A percentile compares a stretch with the other conserved stretches of the same genome.
Evolutionary conservation across 2,329 filamentous ascomycete species (phyloP).

Genomic region (Fusarium lateritium): DNA sequence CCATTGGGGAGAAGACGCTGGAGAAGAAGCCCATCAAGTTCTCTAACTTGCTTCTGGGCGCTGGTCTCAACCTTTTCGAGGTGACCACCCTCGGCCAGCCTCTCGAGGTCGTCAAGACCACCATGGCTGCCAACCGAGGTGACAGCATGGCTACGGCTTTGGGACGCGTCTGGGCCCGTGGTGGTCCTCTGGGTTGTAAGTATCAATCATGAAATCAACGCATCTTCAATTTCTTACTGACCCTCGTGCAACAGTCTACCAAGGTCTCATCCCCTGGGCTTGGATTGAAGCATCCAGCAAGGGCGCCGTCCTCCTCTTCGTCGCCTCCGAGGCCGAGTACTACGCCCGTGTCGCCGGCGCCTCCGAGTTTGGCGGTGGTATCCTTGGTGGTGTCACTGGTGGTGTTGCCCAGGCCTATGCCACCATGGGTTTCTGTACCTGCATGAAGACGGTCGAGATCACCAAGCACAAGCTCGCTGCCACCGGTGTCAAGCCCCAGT

Average conservation of each 20-base stretch:
- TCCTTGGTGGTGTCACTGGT: conserved; percentile 90
- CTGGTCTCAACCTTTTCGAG: conserved; percentile 97
- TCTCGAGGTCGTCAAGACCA: conserved; percentile 99
- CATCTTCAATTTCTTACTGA: conserved; percentile 40
- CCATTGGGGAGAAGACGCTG: conserved; percentile 67
- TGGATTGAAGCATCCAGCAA: conserved; percentile 99
- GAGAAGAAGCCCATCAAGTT: conserved; percentile 99
- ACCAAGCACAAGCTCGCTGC: conserved; percentile 97
- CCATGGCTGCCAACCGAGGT: conserved; percentile 96
- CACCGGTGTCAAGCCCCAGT: conserved; percentile 84
- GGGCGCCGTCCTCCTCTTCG: conserved; percentile 98
- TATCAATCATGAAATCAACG: conserved; percentile 44
- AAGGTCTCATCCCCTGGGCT: conserved; percentile 99
- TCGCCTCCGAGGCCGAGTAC: conserved; percentile 98
- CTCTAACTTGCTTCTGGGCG: conserved; percentile 96
- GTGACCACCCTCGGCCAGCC: conserved; percentile 79
- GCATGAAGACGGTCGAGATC: conserved; percentile 99
- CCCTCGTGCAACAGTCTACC: conserved; percentile 82
- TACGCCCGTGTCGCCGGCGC: conserved; percentile 88
- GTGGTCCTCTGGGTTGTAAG: conserved; percentile 95
- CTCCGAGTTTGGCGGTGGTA: conserved; percentile 88
- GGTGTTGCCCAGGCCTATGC: conserved; percentile 98
- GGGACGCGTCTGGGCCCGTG: conserved; percentile 90
- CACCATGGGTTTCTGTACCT: conserved; percentile 99
- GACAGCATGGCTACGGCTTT: conserved; percentile 89